Conservation (phyloP, 1,139 yeast genomes). For the Kodamaea sp. region DNA sequence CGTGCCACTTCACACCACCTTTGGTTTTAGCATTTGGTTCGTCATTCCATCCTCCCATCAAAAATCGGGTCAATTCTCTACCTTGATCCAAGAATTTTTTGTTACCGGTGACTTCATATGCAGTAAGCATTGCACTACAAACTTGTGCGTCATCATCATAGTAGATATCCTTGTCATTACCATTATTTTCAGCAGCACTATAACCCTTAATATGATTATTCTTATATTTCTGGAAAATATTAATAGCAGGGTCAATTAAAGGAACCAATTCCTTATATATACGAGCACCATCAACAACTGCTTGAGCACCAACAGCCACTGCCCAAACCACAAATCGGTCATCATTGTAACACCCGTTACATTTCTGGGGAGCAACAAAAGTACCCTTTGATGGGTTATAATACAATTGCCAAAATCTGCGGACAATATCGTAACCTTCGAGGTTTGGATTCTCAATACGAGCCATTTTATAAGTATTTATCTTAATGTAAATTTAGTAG, state of each 20-base stretch:
- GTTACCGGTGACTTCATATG: conserved; percentile 66
- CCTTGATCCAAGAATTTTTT: conserved; percentile 52
- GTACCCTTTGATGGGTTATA: conserved; percentile 43
- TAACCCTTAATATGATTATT: conserved; percentile 49
- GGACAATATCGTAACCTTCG: conserved; percentile 49
- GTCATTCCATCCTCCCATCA: conserved; percentile 66
- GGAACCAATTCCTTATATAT: conserved; percentile 56
- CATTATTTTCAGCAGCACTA: conserved; percentile 56
- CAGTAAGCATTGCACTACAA: conserved; percentile 62
- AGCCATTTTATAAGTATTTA: conserved; percentile 17
- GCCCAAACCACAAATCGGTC: conserved; percentile 65
- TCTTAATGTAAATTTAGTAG: conserved; percentile 1
- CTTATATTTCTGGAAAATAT: conserved; percentile 51
- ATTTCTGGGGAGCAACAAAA: conserved; percentile 40
- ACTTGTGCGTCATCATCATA: conserved; percentile 79
- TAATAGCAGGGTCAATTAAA: conserved; percentile 51
- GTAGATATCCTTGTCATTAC: conserved; percentile 60
- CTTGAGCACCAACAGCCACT: conserved; percentile 60
- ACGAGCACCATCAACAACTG: conserved; percentile 59
- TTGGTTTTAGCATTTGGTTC: conserved; percentile 37
- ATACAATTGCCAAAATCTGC: conserved; percentile 44
- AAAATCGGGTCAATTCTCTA: conserved; percentile 54
- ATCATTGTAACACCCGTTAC: conserved; percentile 52
- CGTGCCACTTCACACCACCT: conserved; percentile 71
- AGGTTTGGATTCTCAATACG: conserved; percentile 36